Percentiles rank a stretch among this genome's conserved stretches.
Evolutionary conservation across 139 green algal species (phyloP).

Genomic region (Desmodesmus armatus): DNA sequence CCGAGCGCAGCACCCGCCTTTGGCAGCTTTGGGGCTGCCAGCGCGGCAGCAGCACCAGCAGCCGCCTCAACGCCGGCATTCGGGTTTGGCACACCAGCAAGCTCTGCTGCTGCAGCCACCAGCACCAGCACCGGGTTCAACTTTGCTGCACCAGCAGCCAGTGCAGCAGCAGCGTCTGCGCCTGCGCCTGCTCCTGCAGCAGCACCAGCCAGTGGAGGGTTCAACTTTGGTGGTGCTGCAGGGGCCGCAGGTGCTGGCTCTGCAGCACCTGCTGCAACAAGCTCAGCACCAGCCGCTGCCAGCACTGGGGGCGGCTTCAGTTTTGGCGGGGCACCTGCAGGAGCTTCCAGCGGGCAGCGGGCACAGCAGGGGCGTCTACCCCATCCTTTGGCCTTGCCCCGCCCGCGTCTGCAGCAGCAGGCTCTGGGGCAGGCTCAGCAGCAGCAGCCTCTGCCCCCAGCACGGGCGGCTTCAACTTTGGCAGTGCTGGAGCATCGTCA

Average conservation of each 20-base stretch:
- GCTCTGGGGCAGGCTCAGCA: slow-evolving; percentile 8
- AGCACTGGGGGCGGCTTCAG: slow-evolving; percentile 13
- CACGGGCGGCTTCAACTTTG: slow-evolving; percentile 18
- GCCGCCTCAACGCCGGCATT: slow-evolving; percentile 10
- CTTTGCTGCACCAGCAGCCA: slow-evolving; percentile 29
- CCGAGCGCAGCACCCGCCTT: slow-evolving; percentile 35
- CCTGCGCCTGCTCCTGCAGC: slow-evolving; percentile 10
- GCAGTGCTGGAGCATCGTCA: background rate
- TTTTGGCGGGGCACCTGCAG: slow-evolving; percentile 3
- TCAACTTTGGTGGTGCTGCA: background rate
- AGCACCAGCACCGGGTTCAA: slow-evolving; percentile 39
- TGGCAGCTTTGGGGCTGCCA: no score
- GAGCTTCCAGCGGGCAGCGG: no score
- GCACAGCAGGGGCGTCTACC: background rate
- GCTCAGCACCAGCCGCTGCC: background rate
- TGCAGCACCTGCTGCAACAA: background rate
- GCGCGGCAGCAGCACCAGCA: slow-evolving; percentile 22
- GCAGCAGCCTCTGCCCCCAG: background rate
- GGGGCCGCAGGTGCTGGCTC: background rate
- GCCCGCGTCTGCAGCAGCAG: slow-evolving; percentile 16
- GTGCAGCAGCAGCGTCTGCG: background rate
- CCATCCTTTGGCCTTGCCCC: background rate
- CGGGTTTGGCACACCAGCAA: slow-evolving; percentile 7
- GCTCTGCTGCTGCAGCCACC: slow-evolving; percentile 10
- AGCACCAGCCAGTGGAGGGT: slow-evolving; percentile 1